phyloP scores from a whole-genome alignment of 2,329 filamentous ascomycete genomes.

The Tolypocladium tundrense region DNA sequence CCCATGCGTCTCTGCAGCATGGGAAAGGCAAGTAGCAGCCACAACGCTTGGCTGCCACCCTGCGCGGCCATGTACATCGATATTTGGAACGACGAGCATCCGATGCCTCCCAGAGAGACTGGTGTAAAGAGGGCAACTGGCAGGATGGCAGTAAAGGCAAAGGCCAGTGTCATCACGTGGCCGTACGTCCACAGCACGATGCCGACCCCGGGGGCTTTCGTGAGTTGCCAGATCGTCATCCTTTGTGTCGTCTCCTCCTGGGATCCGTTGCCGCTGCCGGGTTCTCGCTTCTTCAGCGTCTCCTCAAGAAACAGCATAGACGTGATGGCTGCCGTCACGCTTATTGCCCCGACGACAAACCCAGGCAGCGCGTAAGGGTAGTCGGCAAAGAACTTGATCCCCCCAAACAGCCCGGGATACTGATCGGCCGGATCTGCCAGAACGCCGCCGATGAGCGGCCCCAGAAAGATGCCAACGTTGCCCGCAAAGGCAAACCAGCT shows the following conservation, averaged over 20 bases:
- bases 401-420: slow-evolving; percentile 45
- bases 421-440: slow-evolving; percentile 57
- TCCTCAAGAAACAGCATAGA: slow-evolving; percentile 52
- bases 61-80: slow-evolving; percentile 54
- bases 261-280: neutral
- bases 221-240: slow-evolving; percentile 28
- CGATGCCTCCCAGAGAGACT: slow-evolving; percentile 52
- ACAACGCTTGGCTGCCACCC: slow-evolving; percentile 57
- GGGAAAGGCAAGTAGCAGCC: slow-evolving; percentile 63
- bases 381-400: slow-evolving; percentile 31
- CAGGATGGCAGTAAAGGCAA: slow-evolving; percentile 60
- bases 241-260: neutral
- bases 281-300: slow-evolving; percentile 30
- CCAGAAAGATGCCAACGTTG: slow-evolving; percentile 65
- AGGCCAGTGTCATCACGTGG: slow-evolving; percentile 58
- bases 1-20: slow-evolving; percentile 54
- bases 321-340: slow-evolving; percentile 39
- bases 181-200: slow-evolving; percentile 55
- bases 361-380: slow-evolving; percentile 48
- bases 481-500: slow-evolving; percentile 67
- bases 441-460: slow-evolving; percentile 58
- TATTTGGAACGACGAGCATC: slow-evolving; percentile 52
- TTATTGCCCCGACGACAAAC: slow-evolving; percentile 44
- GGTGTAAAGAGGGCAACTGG: slow-evolving; percentile 61
- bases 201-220: slow-evolving; percentile 54